Conservation (phyloP, 495 filamentous ascomycete species). For the Aspergillus ostianus region DNA sequence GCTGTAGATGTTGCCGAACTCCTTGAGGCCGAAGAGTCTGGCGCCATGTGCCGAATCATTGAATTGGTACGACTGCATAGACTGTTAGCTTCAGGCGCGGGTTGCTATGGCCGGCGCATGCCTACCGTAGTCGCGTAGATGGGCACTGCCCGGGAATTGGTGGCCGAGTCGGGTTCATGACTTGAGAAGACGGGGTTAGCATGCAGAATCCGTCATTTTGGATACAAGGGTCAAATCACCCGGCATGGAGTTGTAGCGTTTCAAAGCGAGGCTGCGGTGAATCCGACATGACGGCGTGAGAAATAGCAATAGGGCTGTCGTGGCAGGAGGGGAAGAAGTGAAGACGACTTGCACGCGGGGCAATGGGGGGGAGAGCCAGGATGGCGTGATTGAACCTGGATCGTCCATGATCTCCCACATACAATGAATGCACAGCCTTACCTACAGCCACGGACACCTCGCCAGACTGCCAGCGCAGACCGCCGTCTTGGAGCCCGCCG, state of each 20-base stretch:
- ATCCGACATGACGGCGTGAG: constrained; percentile 30
- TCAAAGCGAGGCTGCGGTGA: constrained; percentile 61
- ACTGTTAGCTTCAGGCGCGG: not conserved
- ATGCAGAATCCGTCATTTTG: too few species aligned
- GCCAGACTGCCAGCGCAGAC: too few species aligned
- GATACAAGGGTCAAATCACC: constrained; percentile 51
- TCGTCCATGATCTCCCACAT: too few species aligned
- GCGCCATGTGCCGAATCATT: constrained; percentile 97
- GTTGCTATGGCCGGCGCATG: not conserved
- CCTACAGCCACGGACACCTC: too few species aligned
- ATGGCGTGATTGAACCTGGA: too few species aligned
- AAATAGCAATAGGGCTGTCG: not conserved
- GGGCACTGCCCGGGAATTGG: constrained; percentile 88
- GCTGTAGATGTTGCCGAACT: constrained; percentile 98
- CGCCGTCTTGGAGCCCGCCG: not conserved
- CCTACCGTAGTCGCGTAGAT: constrained; percentile 92
- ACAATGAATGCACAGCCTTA: too few species aligned
- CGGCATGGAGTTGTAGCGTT: constrained; percentile 95
- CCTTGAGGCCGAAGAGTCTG: constrained; percentile 93
- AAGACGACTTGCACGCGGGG: too few species aligned
- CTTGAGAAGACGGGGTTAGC: constrained; percentile 37
- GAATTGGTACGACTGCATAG: constrained; percentile 79
- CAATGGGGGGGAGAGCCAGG: not conserved
- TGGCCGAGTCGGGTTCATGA: constrained; percentile 79
- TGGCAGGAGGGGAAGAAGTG: not conserved